These are phyloP conservation scores for Saitozyma podzolica DNA, from an alignment of 768 basidiomycete genomes.

Conservation along the genomic window DNA sequence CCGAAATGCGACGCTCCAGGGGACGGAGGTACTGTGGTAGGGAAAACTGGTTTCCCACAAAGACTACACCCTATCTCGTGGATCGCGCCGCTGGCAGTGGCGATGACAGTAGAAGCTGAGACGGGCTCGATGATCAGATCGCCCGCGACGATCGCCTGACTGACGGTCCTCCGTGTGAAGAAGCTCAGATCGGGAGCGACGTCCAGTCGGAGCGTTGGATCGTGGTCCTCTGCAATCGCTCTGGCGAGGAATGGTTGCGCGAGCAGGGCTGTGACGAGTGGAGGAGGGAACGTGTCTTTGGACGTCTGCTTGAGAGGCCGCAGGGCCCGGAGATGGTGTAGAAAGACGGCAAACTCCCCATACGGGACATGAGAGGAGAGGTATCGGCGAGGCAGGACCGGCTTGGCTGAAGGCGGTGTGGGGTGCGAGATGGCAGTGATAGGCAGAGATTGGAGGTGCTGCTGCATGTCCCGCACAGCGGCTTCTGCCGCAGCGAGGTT, in stretches of 20 bases:
- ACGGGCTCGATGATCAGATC: constrained; percentile 88
- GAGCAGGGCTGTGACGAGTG: constrained; percentile 67
- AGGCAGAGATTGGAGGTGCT: constrained; percentile 73
- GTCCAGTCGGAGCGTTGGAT: constrained; percentile 88
- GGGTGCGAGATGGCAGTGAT: constrained; percentile 11
- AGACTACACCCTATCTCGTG: constrained; percentile 72
- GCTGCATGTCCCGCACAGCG: constrained; percentile 77
- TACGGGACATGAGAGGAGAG: constrained; percentile 70
- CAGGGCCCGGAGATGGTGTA: constrained; percentile 71
- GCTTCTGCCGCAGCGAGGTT: constrained; percentile 83
- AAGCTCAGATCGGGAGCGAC: constrained; percentile 91
- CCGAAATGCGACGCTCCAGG: constrained; percentile 34
- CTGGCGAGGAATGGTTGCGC: constrained; percentile 76
- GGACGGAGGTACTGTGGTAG: constrained; percentile 29
- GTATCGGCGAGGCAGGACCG: constrained; percentile 18
- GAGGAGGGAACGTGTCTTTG: constrained; percentile 58
- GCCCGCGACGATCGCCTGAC: constrained; percentile 79
- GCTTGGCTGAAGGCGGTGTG: not conserved
- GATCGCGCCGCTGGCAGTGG: constrained; percentile 57
- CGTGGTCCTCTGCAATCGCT: constrained; percentile 79
- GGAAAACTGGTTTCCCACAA: constrained; percentile 64
- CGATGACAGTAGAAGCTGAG: constrained; percentile 62
- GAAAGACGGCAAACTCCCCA: constrained; percentile 74
- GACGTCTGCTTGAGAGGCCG: constrained; percentile 60
- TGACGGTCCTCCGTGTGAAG: constrained; percentile 82